Base-by-base conservation (phyloP, 2,329 filamentous ascomycete genomes). In the Mycogone perniciosa region DNA sequence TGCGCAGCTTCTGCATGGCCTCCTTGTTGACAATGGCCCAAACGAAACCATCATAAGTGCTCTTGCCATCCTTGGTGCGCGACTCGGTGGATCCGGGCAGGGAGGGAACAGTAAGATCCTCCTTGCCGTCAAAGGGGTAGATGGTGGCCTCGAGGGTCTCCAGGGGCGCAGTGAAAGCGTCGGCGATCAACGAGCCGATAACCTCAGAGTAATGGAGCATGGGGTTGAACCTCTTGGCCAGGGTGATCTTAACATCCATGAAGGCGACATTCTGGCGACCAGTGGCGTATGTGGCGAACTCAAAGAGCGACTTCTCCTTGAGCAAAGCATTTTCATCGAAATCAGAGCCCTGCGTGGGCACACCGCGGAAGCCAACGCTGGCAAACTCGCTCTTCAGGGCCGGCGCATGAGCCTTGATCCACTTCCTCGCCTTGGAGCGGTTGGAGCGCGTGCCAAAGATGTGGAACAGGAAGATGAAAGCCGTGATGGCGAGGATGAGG, bases 1-100 rank as follows among this genome's bases (percentile, higher is more conserved):
- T 88, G 55, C 93, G 86, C 61, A 96, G 80, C 62, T 82, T 76
- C 75, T 88, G 89, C 92, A 99, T 97, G 67, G 80, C 74, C 62
- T 90, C 85, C 81, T 99, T 99, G 79, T 97, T 89, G 56, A 97
- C 91, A 59, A 99, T 71, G 45, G 90, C 92, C 81, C 88, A 97
- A 57, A 99, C 92, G 63, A 97, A 99, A 41, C 85, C 85, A 66
- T 97, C 93, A 63, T 86, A 97, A 52, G 73, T 71, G 74, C 83
- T 84, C 78, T 82, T 85, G 70, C 73, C 61, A 63, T 81, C 72
- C 76, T 79, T 71, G 64, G 71, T 70, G 48, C 79, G 69, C 10
- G 54, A 31, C 59, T 84, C 81, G 43, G 74, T 74, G 39, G 80
- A 75, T 38, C 81, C 82, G 5, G 82, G 82, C 4, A 79, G 60